Conservation (phyloP, 371 early-diverging fungal genomes). For the Capniomyces stellatus region DNA sequence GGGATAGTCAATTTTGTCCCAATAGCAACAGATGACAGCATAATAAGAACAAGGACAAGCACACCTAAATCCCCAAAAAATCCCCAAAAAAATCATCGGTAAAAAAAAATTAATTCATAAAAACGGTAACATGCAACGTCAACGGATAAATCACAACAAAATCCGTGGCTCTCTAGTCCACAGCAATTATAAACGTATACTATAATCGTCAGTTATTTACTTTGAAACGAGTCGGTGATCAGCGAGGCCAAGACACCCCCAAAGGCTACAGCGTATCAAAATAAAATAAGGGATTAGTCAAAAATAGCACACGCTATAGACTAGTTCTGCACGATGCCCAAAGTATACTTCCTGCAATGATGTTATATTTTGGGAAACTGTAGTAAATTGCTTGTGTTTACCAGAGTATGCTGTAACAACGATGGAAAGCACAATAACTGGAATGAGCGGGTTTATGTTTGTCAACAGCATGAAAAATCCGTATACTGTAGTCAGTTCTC, state of each 20-base stretch:
- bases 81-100: no score
- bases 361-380: no score
- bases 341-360: no score
- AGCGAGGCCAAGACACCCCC: conserved; percentile 32
- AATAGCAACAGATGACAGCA: conserved; percentile 21
- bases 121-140: no score
- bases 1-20: conserved; percentile 20
- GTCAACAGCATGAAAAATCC: conserved; percentile 23
- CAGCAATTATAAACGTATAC: no score
- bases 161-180: no score
- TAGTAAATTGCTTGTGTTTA: not conserved
- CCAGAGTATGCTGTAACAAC: conserved; percentile 23
- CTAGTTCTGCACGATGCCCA: no score
- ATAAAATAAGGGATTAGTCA: not conserved
- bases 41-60: conserved; percentile 11
- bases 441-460: conserved; percentile 16
- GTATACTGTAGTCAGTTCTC: conserved; percentile 28
- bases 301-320: no score
- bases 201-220: conserved; percentile 13
- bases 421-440: conserved; percentile 24
- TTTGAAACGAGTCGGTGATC: conserved; percentile 29
- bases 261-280: conserved; percentile 9
- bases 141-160: no score
- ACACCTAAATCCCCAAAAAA: no score
- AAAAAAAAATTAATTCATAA: no score